phyloP scores from a whole-genome alignment of 1,284 basidiomycete genomes.

The Moesziomyces sp. region DNA sequence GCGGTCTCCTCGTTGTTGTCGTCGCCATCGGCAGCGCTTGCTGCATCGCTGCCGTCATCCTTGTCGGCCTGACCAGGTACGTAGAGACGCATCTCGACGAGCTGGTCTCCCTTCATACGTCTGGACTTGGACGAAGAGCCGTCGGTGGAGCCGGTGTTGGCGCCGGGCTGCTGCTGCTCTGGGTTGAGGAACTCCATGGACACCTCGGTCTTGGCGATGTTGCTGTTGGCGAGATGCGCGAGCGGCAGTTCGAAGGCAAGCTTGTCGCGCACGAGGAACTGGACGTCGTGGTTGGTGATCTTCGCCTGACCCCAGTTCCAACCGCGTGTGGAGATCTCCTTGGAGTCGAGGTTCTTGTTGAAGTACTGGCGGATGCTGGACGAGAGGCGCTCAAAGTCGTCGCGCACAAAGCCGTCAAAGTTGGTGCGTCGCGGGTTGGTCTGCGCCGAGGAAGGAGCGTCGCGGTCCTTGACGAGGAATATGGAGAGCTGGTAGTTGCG shows the following conservation, averaged over 20 bases:
- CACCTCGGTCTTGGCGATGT: constrained; percentile 97
- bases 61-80: constrained; percentile 81
- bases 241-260: constrained; percentile 92
- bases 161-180: constrained; percentile 65
- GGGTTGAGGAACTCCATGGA: constrained; percentile 87
- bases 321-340: constrained; percentile 89
- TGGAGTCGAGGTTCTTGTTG: constrained; percentile 82
- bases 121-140: constrained; percentile 43
- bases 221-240: constrained; percentile 89
- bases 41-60: constrained; percentile 69
- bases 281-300: constrained; percentile 78
- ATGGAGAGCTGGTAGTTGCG: constrained; percentile 89
- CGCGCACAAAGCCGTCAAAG: constrained; percentile 94
- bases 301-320: constrained; percentile 93
- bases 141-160: constrained; percentile 64
- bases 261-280: constrained; percentile 91
- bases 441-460: constrained; percentile 43
- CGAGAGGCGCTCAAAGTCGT: constrained; percentile 72
- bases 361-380: constrained; percentile 74
- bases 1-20: constrained; percentile 76
- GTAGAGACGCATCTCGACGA: constrained; percentile 96
- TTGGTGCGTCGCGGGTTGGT: constrained; percentile 73
- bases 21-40: constrained; percentile 71
- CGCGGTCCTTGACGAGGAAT: constrained; percentile 78
- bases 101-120: constrained; percentile 72